Base-by-base conservation (phyloP, 2,329 filamentous ascomycete species). In the Cladophialophora exuberans region DNA sequence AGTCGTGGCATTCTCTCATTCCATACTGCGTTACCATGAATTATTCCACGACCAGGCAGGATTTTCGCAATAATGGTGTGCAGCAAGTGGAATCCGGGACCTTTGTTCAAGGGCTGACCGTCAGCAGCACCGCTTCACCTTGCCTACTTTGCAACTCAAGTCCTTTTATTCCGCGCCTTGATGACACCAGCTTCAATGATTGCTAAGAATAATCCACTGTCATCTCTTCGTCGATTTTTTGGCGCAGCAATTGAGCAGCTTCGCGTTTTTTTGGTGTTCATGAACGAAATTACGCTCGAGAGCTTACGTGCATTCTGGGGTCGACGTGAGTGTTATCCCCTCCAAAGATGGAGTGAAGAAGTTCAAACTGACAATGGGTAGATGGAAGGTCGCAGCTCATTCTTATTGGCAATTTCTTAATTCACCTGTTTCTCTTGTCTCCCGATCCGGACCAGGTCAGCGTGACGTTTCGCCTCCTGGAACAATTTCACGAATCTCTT, bases 371-470 rank as follows among this genome's bases (percentile, higher is more conserved):
- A 54, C 20, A 31, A 33, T n/a, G n/a, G n/a, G 20, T 35, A 66
- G 69, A 70, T 52, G 66, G 67, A 15, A 71, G 76, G 11, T 76
- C 74, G 6, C 76, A 79, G 52, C 64, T 79, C 0, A 77, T 78
- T 3, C 66, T 78, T 0, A 76, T 73, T 31, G 75, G 76, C 13
- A 79, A 79, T 59, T 78, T 79, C 47, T 67, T 79, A 43, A 76
- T 79, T 22, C 77, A 77, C 55, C 68, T 79, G 0, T 79, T 79
- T 43, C 67, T 79, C 1, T 65, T 77, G 3, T 75, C 76, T 0
- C 70, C 73, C 0, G 62, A 68, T 7, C 66, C 65, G 0, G 63
- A 54, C 17, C 62, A 65, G 28, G 64, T 66, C 2, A 52, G 56
- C 28, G 43, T 44, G 3, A 58, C 63, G 4, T 66, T 61, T 50